Base-by-base conservation (phyloP, 108 stramenopile genomes). In the Nitzschia palea region DNA sequence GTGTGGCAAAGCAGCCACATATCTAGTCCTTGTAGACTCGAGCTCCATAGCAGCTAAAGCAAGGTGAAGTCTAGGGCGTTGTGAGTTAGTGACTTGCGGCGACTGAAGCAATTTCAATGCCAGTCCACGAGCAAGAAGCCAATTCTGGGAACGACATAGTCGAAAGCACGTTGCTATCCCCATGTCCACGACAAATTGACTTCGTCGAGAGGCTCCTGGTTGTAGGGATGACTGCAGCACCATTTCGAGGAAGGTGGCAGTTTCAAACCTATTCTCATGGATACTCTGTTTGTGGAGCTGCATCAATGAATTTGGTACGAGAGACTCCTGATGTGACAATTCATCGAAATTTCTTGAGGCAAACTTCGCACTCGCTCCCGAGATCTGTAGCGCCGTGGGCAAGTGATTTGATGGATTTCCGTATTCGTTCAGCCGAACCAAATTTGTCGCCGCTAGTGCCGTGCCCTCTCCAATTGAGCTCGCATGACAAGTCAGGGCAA, bases 1-100 rank as follows among this genome's bases (percentile, higher is more conserved):
- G 20, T 76, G 72, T 8, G 78, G 62, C 8, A 95, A 68, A 5
- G 84, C 76, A 3, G 60, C 22, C 55, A 73, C 62, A 62, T 65
- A 34, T 62, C 74, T 29, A 51, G 53, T 54, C 20, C 61, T 47
- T 50, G 67, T 62, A 25, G 81, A 57, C 29, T 90, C 86, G 26
- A 88, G 54, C 31, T 84, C 74, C 17, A 86, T 76, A 20, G 70
- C 35, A 28, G 86, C 76, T 44, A 86, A 67, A 43, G 78, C 79
- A 22, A 94, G 67, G 15, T 88, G 68, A 4, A 87, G 60, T 60
- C 65, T 62, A 10, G 76, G 58, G 57, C 26, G 81, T 26, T 35
- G 76, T 75, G 34, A 71, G 53, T n/a, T 76, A 34, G 62, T 71
- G 44, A 43, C 65, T 55, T 29, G 35, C n/a, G n/a, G n/a, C n/a